These are phyloP conservation scores for Rhodotorula sphaerocarpa DNA, from an alignment of 768 basidiomycete genomes.

Conservation along the genomic window DNA sequence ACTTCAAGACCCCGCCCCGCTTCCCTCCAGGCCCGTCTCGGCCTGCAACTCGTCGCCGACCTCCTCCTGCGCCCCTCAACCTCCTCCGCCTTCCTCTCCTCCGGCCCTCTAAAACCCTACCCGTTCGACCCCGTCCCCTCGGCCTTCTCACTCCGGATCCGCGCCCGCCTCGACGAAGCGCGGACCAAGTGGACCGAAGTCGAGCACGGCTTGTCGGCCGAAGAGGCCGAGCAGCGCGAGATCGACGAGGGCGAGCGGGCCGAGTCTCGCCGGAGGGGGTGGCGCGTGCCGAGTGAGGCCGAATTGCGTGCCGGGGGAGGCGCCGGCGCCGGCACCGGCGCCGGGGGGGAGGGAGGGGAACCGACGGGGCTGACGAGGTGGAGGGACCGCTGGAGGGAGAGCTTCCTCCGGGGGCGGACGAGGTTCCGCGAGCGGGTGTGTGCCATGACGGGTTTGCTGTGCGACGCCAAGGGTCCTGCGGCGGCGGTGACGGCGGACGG, in stretches of 20 bases:
- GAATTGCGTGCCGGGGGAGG: too few species aligned
- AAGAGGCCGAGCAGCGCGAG: neutral
- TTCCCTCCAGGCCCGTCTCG: constrained; percentile 19
- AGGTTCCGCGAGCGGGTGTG: constrained; percentile 25
- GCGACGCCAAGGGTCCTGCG: constrained; percentile 7
- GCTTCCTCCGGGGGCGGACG: constrained; percentile 3
- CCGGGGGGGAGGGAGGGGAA: constrained; percentile 6
- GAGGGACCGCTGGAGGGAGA: constrained; percentile 22
- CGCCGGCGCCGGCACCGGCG: neutral
- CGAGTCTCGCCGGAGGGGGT: neutral
- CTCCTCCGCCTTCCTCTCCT: constrained; percentile 5
- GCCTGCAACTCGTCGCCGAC: constrained; percentile 22
- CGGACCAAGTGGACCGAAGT: constrained; percentile 4
- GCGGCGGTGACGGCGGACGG: neutral
- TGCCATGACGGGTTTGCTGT: constrained; percentile 30
- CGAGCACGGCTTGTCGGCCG: neutral
- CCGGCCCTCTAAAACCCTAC: constrained; percentile 28
- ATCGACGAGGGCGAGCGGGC: neutral
- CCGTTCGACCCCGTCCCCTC: constrained; percentile 33
- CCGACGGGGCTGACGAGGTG: constrained; percentile 9
- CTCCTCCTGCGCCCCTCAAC: constrained; percentile 29
- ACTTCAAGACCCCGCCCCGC: neutral
- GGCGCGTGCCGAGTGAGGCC: neutral
- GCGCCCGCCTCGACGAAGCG: constrained; percentile 24
- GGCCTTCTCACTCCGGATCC: constrained; percentile 11